Evolutionary conservation across 306 rosid genomes (phyloP).

Genomic region (Bauhinia variegata): DNA sequence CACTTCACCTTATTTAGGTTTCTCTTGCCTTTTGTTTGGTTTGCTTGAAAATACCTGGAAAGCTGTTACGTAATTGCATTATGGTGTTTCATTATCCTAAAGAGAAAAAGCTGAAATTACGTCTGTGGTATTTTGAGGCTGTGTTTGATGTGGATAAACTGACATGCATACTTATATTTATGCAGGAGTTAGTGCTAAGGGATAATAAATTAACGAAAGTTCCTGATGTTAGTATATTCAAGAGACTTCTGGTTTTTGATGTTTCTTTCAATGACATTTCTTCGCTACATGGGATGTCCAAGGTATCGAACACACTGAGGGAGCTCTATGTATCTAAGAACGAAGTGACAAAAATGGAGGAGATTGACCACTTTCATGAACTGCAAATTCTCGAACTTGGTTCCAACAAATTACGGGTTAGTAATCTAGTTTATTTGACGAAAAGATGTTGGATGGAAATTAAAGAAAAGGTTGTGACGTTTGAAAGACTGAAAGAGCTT

Average conservation of each 20-base stretch:
- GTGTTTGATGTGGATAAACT: not conserved
- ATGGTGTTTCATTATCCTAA: not conserved
- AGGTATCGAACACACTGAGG: slow-evolving; percentile 62
- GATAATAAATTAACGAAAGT: slow-evolving; percentile 72
- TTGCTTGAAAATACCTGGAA: not conserved
- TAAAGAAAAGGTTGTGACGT: not conserved
- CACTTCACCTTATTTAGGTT: not conserved
- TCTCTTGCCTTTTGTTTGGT: not conserved
- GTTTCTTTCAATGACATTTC: slow-evolving; percentile 85
- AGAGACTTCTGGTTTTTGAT: slow-evolving; percentile 73
- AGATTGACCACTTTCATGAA: slow-evolving; percentile 74
- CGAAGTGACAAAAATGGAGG: slow-evolving; percentile 78
- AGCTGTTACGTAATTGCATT: not conserved
- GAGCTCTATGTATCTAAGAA: slow-evolving; percentile 92
- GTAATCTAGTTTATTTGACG: slow-evolving; percentile 32
- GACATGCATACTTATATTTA: not conserved
- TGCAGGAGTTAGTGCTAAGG: slow-evolving; percentile 80
- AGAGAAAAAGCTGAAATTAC: not conserved
- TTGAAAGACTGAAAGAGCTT: not conserved
- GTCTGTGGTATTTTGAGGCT: not conserved
- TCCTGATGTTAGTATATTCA: slow-evolving; percentile 75
- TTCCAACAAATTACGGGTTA: slow-evolving; percentile 81
- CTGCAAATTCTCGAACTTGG: slow-evolving; percentile 90
- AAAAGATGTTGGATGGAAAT: too few relatives aligned
- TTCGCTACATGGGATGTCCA: slow-evolving; percentile 61